Conservation (phyloP, 352 stramenopile genomes). For the Phytophthora vignae region DNA sequence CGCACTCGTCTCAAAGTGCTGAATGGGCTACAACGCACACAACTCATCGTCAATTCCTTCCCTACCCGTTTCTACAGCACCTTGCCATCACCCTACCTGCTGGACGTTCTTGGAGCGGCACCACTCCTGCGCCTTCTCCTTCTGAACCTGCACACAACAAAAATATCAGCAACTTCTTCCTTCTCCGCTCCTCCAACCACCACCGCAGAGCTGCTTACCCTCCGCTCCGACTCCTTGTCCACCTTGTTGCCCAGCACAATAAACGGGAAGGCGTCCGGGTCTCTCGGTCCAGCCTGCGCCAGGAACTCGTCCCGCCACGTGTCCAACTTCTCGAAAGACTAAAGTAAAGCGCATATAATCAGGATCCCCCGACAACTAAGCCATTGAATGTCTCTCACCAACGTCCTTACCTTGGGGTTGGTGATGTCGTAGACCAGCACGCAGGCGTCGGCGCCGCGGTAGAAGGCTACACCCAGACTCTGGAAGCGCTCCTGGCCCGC, state of each 20-base stretch:
- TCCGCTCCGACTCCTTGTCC: constrained; percentile 92
- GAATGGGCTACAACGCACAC: constrained; percentile 70
- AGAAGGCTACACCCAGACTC: constrained; percentile 98
- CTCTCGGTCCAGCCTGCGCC: constrained; percentile 88
- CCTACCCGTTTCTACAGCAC: not conserved
- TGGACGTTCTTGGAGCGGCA: constrained; percentile 89
- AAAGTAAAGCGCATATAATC: not conserved
- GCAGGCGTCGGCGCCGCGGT: constrained; percentile 97
- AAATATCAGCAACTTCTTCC: not conserved
- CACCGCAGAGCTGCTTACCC: constrained; percentile 36
- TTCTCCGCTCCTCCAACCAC: not conserved
- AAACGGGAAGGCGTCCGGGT: constrained; percentile 97
- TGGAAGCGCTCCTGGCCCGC: constrained; percentile 99
- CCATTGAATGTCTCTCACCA: too few species aligned
- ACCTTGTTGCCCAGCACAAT: constrained; percentile 99
- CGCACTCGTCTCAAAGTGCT: constrained; percentile 98
- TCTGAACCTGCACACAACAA: constrained; percentile 58
- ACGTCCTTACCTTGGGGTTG: constrained; percentile 85
- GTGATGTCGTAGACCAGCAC: constrained; percentile 99
- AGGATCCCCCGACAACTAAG: not conserved
- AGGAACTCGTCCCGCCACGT: constrained; percentile 98
- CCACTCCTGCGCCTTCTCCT: constrained; percentile 94
- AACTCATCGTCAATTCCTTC: not conserved
- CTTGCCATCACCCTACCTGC: constrained; percentile 41
- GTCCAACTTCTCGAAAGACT: constrained; percentile 98